These are phyloP conservation scores for Pseudogymnoascus sp. DNA, from an alignment of 2,329 filamentous ascomycete genomes.

Conservation along the genomic window DNA sequence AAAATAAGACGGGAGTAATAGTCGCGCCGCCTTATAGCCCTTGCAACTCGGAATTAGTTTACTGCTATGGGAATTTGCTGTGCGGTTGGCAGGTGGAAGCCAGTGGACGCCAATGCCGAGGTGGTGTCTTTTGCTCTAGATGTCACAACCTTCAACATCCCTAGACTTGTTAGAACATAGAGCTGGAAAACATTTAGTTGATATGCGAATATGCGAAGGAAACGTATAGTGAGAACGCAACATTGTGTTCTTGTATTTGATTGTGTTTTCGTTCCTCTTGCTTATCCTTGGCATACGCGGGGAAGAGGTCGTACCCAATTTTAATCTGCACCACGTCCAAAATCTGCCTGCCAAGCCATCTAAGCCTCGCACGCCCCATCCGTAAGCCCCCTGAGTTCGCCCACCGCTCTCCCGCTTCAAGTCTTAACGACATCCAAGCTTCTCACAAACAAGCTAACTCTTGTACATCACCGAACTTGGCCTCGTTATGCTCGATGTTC, in stretches of 20 bases:
- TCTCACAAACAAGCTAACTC: neutral
- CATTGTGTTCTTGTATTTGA: neutral
- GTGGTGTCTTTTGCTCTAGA: neutral
- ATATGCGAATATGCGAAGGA: neutral
- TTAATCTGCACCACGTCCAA: neutral
- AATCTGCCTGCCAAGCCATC: neutral
- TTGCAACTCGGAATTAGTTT: neutral
- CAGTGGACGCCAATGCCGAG: neutral
- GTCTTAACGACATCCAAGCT: neutral
- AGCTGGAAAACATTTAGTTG: neutral
- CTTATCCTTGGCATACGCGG: neutral
- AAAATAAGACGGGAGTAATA: neutral
- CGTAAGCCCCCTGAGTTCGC: neutral
- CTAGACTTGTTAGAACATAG: neutral
- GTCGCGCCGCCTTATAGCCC: neutral
- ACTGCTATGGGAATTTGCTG: neutral
- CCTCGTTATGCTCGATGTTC: neutral
- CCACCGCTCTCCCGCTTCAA: neutral
- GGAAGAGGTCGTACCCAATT: neutral
- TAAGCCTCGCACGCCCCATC: neutral
- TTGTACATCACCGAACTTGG: neutral
- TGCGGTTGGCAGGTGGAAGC: neutral
- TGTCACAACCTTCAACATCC: neutral
- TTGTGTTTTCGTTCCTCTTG: neutral
- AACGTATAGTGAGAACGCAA: neutral